Evolutionary conservation across 2,329 filamentous ascomycete species (phyloP).

Genomic region (Monosporascus sp.): DNA sequence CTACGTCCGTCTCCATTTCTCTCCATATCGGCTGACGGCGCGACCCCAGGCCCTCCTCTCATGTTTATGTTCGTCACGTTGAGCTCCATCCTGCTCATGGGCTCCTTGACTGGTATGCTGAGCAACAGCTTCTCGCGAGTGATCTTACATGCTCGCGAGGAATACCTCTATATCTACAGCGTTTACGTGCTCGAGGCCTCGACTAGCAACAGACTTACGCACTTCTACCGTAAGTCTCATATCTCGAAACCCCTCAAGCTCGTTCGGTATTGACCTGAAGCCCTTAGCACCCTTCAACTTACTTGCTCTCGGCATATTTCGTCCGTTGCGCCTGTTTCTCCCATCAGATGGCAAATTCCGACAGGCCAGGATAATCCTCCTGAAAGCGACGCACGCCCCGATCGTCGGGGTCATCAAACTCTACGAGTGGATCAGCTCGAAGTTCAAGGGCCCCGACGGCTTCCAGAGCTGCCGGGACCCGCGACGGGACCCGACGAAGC

Average conservation of each 20-base stretch:
- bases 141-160: slow-evolving; percentile 61
- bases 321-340: slow-evolving; percentile 66
- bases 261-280: background rate
- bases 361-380: slow-evolving; percentile 52
- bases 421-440: slow-evolving; percentile 54
- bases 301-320: slow-evolving; percentile 64
- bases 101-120: slow-evolving; percentile 71
- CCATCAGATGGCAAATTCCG: slow-evolving; percentile 60
- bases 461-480: slow-evolving; percentile 46
- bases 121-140: slow-evolving; percentile 68
- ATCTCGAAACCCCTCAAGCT: background rate
- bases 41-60: slow-evolving; percentile 42
- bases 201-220: slow-evolving; percentile 62
- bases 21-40: slow-evolving; percentile 4
- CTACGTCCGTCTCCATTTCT: background rate
- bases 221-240: slow-evolving; percentile 52
- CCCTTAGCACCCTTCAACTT: slow-evolving; percentile 60
- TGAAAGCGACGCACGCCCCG: slow-evolving; percentile 60
- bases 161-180: slow-evolving; percentile 73
- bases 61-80: slow-evolving; percentile 72
- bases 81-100: slow-evolving; percentile 74
- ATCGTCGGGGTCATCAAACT: slow-evolving; percentile 63
- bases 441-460: slow-evolving; percentile 33
- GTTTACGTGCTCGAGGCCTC: slow-evolving; percentile 62
- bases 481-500: slow-evolving; percentile 20